Evolutionary conservation across 805 yeast genomes (phyloP), one percentile per base, ranked within the genome.

Genomic region (Spathaspora sp.): DNA sequence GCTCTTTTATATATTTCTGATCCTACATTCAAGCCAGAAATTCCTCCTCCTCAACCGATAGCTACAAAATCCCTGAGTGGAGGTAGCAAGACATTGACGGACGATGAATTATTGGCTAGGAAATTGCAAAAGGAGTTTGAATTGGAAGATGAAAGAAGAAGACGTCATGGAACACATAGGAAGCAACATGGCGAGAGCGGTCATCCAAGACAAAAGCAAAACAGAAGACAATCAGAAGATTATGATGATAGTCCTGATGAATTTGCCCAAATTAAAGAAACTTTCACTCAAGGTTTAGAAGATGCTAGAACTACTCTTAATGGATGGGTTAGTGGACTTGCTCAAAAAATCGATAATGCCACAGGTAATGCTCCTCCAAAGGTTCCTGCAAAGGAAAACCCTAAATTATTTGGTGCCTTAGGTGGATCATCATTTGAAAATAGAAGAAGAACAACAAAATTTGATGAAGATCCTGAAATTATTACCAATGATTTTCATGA

Each of bases 101-200:
- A 83, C 54, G 98, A 94, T 67, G 98, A 90, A 67, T 72, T 80
- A 18, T 75, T 91, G 58, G 98, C 98, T 1, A 81, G 94, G 55
- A 76, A 79, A 60, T 75, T 93, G 62, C 96, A 93, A 54, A 80
- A 82, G 59, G 82, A 86, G 60, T 87, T 77, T 54, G 78, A 73
- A 57, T 52, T 60, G 47, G 78, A 74, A 52, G 78, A 72, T 54
- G 63, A 69, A 42, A 60, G 67, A 51, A 65, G 75, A 55, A 63
- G 73, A 57, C 60, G 66, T 42, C 56, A 56, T 18, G 60, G 50
- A 28, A 57, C 53, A 47, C 51, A 52, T 51, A 54, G 54, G 18
- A 29, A 48, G 17, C 19, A 31, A 29, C 6, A 11, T n/a, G 42
- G 19, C 8, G 43, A 40, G 18, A 11, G 26, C 29, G 12, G 18